These are phyloP conservation scores for Boletus rubescentipes DNA, from an alignment of 768 basidiomycete genomes.

Conservation along the genomic window DNA sequence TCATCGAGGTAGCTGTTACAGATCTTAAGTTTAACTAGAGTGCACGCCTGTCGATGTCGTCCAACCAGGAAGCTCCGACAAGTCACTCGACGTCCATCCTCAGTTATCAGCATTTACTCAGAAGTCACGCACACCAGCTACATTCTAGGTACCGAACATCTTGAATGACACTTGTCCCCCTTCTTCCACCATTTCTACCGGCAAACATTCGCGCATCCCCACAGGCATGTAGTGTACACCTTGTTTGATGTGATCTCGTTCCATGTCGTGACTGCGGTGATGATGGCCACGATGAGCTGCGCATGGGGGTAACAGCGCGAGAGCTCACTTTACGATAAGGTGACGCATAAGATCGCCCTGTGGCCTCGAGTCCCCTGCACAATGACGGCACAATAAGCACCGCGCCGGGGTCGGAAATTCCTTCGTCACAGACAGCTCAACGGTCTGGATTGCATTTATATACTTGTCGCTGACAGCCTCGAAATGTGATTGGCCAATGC, in stretches of 20 bases:
- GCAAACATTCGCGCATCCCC: neutral
- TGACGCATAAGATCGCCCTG: neutral
- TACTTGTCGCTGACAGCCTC: neutral
- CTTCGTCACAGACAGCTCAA: neutral
- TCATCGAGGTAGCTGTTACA: too few species aligned
- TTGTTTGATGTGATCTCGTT: neutral
- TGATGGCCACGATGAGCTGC: neutral
- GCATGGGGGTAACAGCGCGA: neutral
- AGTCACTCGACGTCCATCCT: too few species aligned
- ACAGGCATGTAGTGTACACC: neutral
- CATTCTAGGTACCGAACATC: too few species aligned
- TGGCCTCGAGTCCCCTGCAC: neutral
- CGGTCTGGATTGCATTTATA: neutral
- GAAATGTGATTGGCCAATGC: accelerated
- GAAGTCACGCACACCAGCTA: too few species aligned
- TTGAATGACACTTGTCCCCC: neutral
- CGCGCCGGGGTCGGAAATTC: neutral
- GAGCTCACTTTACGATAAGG: neutral
- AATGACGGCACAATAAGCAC: neutral
- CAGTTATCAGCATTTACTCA: too few species aligned
- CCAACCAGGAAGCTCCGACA: too few species aligned
- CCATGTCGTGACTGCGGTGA: neutral
- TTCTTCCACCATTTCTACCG: neutral
- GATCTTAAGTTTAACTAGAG: too few species aligned
- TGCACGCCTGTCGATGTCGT: too few species aligned